These are phyloP conservation scores for Oleoguttula mirabilis DNA, from an alignment of 495 filamentous ascomycete genomes.

Conservation along the genomic window DNA sequence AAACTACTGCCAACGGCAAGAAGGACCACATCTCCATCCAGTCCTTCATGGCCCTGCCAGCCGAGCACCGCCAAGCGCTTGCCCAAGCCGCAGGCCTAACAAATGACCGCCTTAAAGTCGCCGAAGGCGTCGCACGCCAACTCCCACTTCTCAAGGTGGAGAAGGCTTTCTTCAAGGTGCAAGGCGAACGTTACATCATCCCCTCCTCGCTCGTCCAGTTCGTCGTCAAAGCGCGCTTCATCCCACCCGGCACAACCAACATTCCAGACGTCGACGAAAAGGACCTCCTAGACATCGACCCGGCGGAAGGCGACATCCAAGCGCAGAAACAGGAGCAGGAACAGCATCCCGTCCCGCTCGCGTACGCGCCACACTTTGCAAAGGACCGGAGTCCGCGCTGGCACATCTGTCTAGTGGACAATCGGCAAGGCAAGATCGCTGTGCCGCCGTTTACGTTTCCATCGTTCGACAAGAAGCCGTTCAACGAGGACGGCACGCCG, in stretches of 20 bases:
- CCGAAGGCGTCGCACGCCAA: slow-evolving; percentile 63
- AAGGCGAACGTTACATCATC: slow-evolving; percentile 82
- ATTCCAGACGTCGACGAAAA: slow-evolving; percentile 59
- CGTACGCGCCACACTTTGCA: slow-evolving; percentile 77
- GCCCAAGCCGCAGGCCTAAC: slow-evolving; percentile 57
- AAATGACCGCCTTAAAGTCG: slow-evolving; percentile 62
- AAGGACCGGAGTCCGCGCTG: slow-evolving; percentile 80
- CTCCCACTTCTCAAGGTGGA: slow-evolving; percentile 74
- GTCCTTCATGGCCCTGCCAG: slow-evolving; percentile 72
- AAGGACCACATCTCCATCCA: slow-evolving; percentile 70
- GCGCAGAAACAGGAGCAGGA: slow-evolving; percentile 44
- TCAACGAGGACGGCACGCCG: slow-evolving; percentile 57
- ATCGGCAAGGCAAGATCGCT: slow-evolving; percentile 85
- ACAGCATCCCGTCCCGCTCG: slow-evolving; percentile 59
- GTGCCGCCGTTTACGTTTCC: slow-evolving; percentile 89
- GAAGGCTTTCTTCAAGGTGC: slow-evolving; percentile 96
- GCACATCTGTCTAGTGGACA: slow-evolving; percentile 88
- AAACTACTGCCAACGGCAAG: slow-evolving; percentile 40
- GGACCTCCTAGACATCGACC: slow-evolving; percentile 83
- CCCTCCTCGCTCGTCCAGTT: slow-evolving; percentile 89
- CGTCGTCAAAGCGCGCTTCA: slow-evolving; percentile 86
- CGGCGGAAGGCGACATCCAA: slow-evolving; percentile 84
- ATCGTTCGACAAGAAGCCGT: slow-evolving; percentile 76
- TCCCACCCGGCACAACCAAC: slow-evolving; percentile 67
- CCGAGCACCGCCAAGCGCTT: slow-evolving; percentile 57